Conservation (phyloP, 1,284 basidiomycete genomes). For the Peniophora sp. region DNA sequence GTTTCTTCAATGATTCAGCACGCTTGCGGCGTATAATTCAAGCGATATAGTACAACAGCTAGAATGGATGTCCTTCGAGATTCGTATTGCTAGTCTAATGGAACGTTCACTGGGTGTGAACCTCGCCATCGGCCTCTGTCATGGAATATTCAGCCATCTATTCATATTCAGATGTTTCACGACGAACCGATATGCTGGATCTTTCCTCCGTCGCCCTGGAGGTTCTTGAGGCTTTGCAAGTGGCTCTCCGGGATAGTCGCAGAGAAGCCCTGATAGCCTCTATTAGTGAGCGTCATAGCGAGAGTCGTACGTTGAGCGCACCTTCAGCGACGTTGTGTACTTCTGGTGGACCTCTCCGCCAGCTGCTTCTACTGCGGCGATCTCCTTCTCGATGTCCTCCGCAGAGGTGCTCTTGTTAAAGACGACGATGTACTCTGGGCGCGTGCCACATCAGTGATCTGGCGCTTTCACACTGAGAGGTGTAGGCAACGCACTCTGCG, state of each 20-base stretch:
- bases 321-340: neutral
- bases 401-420: slow-evolving; percentile 42
- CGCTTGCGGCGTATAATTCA: too few species aligned
- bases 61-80: neutral
- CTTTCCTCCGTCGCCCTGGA: slow-evolving; percentile 22
- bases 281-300: too few species aligned
- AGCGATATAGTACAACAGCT: too few species aligned
- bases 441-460: slow-evolving; percentile 1
- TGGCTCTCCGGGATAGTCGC: slow-evolving; percentile 36
- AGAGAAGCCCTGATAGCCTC: slow-evolving; percentile 55
- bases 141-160: neutral
- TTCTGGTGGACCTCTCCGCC: slow-evolving; percentile 17
- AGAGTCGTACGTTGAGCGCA: neutral
- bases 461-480: neutral
- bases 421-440: slow-evolving; percentile 46
- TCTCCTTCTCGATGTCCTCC: slow-evolving; percentile 37
- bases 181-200: slow-evolving; percentile 49
- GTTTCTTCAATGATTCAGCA: too few species aligned
- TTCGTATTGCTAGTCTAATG: too few species aligned
- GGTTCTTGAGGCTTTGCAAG: slow-evolving; percentile 27
- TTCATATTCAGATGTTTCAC: neutral
- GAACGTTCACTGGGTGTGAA: slow-evolving; percentile 35
- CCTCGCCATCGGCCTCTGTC: slow-evolving; percentile 37
- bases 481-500: slow-evolving; percentile 13
- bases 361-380: slow-evolving; percentile 26